Evolutionary conservation across 768 basidiomycete genomes (phyloP).

Genomic region (Daedaleopsis nitida): DNA sequence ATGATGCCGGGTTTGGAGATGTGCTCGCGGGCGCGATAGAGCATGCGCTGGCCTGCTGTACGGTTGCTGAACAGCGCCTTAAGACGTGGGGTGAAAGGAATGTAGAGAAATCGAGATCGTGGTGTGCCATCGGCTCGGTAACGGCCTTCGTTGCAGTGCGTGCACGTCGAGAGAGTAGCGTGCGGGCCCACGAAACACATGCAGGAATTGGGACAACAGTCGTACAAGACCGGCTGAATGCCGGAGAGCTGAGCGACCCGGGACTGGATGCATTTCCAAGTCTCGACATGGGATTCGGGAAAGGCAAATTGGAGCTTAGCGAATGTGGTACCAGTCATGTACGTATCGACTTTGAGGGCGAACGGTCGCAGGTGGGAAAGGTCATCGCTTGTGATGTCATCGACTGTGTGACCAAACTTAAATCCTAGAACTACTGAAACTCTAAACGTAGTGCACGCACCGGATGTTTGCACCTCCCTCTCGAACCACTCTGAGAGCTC

Average conservation of each 20-base stretch:
- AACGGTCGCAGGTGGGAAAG: background rate
- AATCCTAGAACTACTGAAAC: background rate
- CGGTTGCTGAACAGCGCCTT: conserved; percentile 3
- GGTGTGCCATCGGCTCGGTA: conserved; percentile 15
- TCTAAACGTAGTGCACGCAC: too few relatives aligned
- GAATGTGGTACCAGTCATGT: conserved; percentile 3
- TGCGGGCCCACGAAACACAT: conserved; percentile 20
- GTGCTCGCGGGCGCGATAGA: conserved; percentile 18
- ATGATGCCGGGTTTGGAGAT: conserved; percentile 22
- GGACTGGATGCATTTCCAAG: background rate
- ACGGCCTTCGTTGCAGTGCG: conserved; percentile 20
- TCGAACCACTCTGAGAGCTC: conserved; percentile 5
- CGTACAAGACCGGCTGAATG: conserved; percentile 12
- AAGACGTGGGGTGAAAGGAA: conserved; percentile 26
- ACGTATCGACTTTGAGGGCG: conserved; percentile 6
- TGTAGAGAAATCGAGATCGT: conserved; percentile 17
- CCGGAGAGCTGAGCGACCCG: conserved; percentile 19
- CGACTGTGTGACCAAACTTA: background rate
- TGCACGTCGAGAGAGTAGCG: conserved; percentile 12
- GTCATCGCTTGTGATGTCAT: background rate
- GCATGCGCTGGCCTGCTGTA: conserved; percentile 5
- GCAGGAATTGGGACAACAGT: conserved; percentile 30
- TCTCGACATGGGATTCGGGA: background rate
- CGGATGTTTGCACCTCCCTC: background rate
- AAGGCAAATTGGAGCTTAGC: conserved; percentile 11